A percentile compares a stretch with the other conserved stretches of the same genome.
Evolutionary conservation across 1,139 yeast species (phyloP).

Genomic region (Geotrichum fermentans): DNA sequence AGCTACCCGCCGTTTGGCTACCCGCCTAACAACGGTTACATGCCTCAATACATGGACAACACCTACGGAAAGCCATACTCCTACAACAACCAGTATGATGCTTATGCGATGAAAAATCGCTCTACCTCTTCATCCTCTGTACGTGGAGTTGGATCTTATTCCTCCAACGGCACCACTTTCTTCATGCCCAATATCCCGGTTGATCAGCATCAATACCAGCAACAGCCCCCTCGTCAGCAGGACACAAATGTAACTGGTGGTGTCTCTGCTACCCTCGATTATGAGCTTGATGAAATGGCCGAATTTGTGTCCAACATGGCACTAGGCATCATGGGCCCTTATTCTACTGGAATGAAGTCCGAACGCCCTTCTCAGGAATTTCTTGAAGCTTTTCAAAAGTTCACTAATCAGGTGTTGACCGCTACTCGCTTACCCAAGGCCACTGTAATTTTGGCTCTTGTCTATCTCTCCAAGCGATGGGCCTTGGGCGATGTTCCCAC

Average conservation of each 20-base stretch:
- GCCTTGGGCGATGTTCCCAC: conserved; percentile 31
- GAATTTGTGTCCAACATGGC: conserved; percentile 66
- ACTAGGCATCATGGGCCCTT: conserved; percentile 48
- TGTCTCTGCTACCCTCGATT: conserved; percentile 70
- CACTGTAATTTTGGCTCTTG: conserved; percentile 72
- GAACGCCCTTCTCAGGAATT: conserved; percentile 34
- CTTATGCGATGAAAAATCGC: conserved; percentile 16
- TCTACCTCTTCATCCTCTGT: conserved; percentile 13
- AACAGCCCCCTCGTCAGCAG: conserved; percentile 25
- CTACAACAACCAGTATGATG: conserved; percentile 10
- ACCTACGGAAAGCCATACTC: conserved; percentile 9
- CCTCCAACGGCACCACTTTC: conserved; percentile 30
- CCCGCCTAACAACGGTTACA: conserved; percentile 10
- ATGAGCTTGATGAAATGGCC: conserved; percentile 71
- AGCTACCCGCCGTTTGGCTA: conserved; percentile 12
- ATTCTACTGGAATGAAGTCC: conserved; percentile 22
- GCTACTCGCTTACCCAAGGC: conserved; percentile 89
- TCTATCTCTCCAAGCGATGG: conserved; percentile 56
- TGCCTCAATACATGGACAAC: conserved; percentile 15
- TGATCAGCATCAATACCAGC: conserved; percentile 26
- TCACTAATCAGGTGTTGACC: conserved; percentile 62
- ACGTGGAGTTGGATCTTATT: conserved; percentile 22
- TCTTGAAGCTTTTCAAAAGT: conserved; percentile 52
- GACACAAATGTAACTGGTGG: conserved; percentile 52
- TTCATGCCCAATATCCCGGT: conserved; percentile 27